Base-by-base conservation (phyloP, 768 basidiomycete genomes). In the Tulasnella sp. region DNA sequence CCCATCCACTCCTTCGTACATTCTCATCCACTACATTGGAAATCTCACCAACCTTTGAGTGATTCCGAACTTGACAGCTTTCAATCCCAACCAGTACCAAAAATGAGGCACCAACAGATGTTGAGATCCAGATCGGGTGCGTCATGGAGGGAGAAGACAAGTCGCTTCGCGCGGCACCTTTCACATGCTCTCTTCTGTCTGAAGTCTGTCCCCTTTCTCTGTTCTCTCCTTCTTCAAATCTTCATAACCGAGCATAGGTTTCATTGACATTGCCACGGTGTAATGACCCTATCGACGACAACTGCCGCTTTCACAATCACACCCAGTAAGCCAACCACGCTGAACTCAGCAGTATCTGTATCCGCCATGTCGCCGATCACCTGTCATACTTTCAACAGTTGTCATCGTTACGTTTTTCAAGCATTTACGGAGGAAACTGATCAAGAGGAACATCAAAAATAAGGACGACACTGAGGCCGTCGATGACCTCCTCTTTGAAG, bases 401-500 rank as follows among this genome's bases (percentile, higher is more conserved):
- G 80, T 77, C 21, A 53, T 82, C 53, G 75, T 76, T 65, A 81
- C 80, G 0, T 76, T 83, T 64, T 62, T 75, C 17, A 64, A 70
- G 29, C 81, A 83, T 66, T 68, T 68, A 3, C 74, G 73, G 64
- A 72, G 70, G 10, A 78, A 77, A 62, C 72, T 72, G 0, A 68
- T 66, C 49, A 73, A 75, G 49, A 60, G 70, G 8, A 73, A 71
- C 60, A 63, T 72, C 0, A 43, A 27, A 31, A 69, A 69, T 5
- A 69, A 70, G 25, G 50, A 63, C 5, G 60, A 70, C 30, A 72
- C 74, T 34, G 73, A 76, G 34, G 78, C 79, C 4, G 75, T 80
- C 17, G 77, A 79, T 63, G 80, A 85, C 63, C 73, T 88, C 19
- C 72, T 85, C 66, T 86, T 80, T 68, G 84, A 88, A 69, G 80